Evolutionary conservation across 1,284 basidiomycete species (phyloP).

Genomic region (Microbotryum lychnidis-dioicae): DNA sequence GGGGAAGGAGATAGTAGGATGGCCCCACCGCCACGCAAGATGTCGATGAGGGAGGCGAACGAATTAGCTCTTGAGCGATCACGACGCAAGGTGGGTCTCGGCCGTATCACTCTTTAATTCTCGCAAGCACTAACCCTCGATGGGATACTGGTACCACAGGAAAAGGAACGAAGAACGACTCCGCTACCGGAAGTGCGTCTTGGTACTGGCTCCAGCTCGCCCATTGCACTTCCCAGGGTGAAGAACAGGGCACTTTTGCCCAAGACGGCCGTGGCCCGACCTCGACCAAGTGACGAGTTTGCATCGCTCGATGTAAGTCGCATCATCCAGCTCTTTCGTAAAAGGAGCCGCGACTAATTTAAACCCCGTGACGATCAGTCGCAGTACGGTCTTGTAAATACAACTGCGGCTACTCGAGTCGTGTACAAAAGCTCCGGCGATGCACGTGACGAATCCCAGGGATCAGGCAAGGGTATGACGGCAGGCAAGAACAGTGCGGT

Average conservation of each 20-base stretch:
- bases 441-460: constrained; percentile 13
- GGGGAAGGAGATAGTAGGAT: not conserved
- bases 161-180: not conserved
- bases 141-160: no score
- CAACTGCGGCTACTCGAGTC: not conserved
- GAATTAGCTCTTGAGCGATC: not conserved
- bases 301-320: constrained; percentile 8
- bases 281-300: constrained; percentile 2
- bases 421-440: constrained; percentile 4
- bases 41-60: not conserved
- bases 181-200: not conserved
- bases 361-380: not conserved
- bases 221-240: not conserved
- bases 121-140: not conserved
- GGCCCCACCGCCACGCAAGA: not conserved
- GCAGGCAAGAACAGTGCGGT: not conserved
- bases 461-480: not conserved
- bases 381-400: not conserved
- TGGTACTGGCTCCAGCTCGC: constrained; percentile 2
- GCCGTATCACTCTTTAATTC: not conserved
- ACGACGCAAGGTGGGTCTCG: not conserved
- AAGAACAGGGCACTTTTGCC: constrained; percentile 5
- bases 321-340: no score
- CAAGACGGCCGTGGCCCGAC: not conserved
- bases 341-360: rapidly evolving